phyloP scores from a whole-genome alignment of 2,329 filamentous ascomycete genomes.

The Sporothrix dimorphospora region DNA sequence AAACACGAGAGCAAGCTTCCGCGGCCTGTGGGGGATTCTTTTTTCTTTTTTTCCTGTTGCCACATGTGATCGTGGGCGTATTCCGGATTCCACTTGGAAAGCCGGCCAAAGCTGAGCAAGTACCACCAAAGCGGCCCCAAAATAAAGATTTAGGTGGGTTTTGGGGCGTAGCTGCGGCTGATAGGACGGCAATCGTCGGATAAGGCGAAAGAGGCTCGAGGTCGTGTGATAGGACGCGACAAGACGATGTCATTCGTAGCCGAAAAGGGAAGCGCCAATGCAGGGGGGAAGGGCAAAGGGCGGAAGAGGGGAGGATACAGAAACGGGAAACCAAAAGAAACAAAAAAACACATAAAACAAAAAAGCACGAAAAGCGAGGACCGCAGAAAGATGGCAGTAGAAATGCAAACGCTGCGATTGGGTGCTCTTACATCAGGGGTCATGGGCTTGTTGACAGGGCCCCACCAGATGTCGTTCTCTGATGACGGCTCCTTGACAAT shows the following conservation, averaged over 20 bases:
- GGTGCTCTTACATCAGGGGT: conserved; percentile 78
- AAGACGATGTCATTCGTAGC: conserved; percentile 15
- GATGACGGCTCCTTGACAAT: conserved; percentile 91
- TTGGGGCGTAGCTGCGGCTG: background rate
- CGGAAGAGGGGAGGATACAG: background rate
- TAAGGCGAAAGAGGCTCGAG: conserved; percentile 13
- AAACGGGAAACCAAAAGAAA: background rate
- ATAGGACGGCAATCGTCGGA: conserved; percentile 28
- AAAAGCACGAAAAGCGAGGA: too few species aligned
- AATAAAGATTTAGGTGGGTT: background rate
- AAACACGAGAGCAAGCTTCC: conserved; percentile 10
- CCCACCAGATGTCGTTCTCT: conserved; percentile 96
- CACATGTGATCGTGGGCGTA: conserved; percentile 13
- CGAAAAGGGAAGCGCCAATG: conserved; percentile 13
- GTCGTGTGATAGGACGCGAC: conserved; percentile 20
- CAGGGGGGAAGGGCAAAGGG: background rate
- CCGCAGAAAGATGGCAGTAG: background rate
- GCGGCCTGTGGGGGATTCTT: background rate
- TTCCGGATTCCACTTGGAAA: conserved; percentile 20
- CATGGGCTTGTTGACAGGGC: conserved; percentile 99
- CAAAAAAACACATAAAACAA: background rate
- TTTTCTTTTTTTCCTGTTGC: background rate
- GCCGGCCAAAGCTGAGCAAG: background rate
- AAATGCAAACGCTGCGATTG: background rate
- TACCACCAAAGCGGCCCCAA: background rate